These are phyloP conservation scores for Ceraceosorus guamensis DNA, from an alignment of 1,284 basidiomycete species.

Conservation along the genomic window DNA sequence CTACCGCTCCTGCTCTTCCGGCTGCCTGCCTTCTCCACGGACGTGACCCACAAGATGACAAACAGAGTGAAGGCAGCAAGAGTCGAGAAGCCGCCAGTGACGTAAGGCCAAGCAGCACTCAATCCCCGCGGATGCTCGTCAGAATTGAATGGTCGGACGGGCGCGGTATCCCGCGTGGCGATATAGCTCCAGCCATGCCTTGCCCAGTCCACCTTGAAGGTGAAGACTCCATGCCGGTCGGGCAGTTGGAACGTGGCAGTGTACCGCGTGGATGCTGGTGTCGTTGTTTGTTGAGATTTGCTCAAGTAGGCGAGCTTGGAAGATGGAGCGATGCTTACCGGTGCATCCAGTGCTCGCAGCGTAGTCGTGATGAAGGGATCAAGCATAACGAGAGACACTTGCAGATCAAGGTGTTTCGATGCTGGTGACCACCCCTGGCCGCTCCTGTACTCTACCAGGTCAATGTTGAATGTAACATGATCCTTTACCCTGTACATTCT, in stretches of 20 bases:
- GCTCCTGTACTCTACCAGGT: constrained; percentile 62
- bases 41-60: constrained; percentile 65
- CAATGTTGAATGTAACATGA: constrained; percentile 65
- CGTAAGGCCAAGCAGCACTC: constrained; percentile 89
- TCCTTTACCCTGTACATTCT: constrained; percentile 77
- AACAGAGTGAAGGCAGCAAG: constrained; percentile 76
- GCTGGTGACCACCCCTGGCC: constrained; percentile 64
- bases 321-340: constrained; percentile 49
- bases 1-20: constrained; percentile 5
- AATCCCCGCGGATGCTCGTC: constrained; percentile 92
- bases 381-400: constrained; percentile 95
- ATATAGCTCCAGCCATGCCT: constrained; percentile 75
- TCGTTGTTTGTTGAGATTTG: too few species aligned
- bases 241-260: constrained; percentile 73
- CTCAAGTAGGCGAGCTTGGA: constrained; percentile 21
- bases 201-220: constrained; percentile 81
- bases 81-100: constrained; percentile 78
- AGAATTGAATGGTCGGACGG: constrained; percentile 85
- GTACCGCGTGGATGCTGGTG: constrained; percentile 54
- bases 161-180: constrained; percentile 63
- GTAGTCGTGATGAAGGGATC: constrained; percentile 57
- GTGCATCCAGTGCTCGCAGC: constrained; percentile 14
- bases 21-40: background rate
- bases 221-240: constrained; percentile 95
- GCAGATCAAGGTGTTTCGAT: constrained; percentile 65